These are phyloP conservation scores for Arthrobotrys pseudoclavata DNA, from an alignment of 2,329 filamentous ascomycete genomes.

Conservation along the genomic window DNA sequence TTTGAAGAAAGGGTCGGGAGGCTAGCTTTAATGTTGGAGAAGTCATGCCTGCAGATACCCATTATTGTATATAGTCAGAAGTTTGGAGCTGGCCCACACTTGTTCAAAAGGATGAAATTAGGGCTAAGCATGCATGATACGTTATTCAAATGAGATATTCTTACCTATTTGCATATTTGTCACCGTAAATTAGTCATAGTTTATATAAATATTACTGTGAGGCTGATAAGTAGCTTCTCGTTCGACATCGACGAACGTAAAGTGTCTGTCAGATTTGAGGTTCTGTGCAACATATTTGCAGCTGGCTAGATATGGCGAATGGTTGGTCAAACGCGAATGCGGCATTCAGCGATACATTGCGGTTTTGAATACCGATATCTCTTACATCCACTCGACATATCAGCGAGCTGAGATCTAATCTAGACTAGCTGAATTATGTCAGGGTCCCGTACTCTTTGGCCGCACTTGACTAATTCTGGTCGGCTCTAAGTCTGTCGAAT, in stretches of 20 bases:
- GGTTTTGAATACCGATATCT: not conserved
- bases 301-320: too few species aligned
- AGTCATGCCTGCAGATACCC: conserved; percentile 12
- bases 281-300: not conserved
- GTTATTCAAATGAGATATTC: not conserved
- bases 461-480: not conserved
- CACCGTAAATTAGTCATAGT: not conserved
- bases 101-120: not conserved
- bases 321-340: not conserved
- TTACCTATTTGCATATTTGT: not conserved
- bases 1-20: not conserved
- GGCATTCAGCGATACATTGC: not conserved
- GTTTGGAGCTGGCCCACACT: not conserved
- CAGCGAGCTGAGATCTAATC: not conserved
- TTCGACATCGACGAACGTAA: not conserved
- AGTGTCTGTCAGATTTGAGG: not conserved
- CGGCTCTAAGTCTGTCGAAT: not conserved
- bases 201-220: not conserved
- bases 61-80: conserved; percentile 19
- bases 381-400: not conserved
- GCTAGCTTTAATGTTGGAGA: not conserved
- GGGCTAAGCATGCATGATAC: not conserved
- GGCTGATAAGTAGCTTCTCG: not conserved
- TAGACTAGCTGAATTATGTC: conserved; percentile 9
- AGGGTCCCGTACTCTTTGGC: conserved; percentile 4